Evolutionary conservation across 139 green algal genomes (phyloP).

Genomic region (Nannochloris sp.): DNA sequence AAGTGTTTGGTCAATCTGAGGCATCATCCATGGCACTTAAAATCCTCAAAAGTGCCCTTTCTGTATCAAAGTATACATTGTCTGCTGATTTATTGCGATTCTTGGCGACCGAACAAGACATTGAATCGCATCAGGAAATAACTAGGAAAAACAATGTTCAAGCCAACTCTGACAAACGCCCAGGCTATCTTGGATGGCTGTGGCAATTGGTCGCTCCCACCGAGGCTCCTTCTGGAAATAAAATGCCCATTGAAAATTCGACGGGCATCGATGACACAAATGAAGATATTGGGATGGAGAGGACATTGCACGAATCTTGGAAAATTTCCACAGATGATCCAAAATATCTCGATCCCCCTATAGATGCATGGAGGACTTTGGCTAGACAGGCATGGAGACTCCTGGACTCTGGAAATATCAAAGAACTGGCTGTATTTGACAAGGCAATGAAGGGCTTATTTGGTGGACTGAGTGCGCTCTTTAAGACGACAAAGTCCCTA

Average conservation of each 20-base stretch:
- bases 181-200: neutral
- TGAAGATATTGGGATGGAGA: too few relatives aligned
- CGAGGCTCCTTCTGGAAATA: too few relatives aligned
- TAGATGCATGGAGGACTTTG: constrained; percentile 32
- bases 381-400: constrained; percentile 42
- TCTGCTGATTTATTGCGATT: constrained; percentile 72
- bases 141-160: neutral
- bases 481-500: constrained; percentile 3
- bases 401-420: constrained; percentile 27
- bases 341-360: neutral
- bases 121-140: neutral
- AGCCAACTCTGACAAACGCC: neutral
- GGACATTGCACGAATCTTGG: too few relatives aligned
- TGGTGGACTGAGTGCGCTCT: constrained; percentile 22
- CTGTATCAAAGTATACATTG: constrained; percentile 51
- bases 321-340: too few relatives aligned
- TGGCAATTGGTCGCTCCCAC: too few relatives aligned
- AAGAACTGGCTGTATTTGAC: constrained; percentile 10
- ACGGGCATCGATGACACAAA: too few relatives aligned
- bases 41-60: constrained; percentile 49
- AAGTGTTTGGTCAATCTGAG: constrained; percentile 50
- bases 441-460: constrained; percentile 7
- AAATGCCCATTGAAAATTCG: too few relatives aligned
- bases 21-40: constrained; percentile 51
- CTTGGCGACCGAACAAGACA: constrained; percentile 39